Conservation (phyloP, 2,329 filamentous ascomycete genomes). For the Xylariales sp. region DNA sequence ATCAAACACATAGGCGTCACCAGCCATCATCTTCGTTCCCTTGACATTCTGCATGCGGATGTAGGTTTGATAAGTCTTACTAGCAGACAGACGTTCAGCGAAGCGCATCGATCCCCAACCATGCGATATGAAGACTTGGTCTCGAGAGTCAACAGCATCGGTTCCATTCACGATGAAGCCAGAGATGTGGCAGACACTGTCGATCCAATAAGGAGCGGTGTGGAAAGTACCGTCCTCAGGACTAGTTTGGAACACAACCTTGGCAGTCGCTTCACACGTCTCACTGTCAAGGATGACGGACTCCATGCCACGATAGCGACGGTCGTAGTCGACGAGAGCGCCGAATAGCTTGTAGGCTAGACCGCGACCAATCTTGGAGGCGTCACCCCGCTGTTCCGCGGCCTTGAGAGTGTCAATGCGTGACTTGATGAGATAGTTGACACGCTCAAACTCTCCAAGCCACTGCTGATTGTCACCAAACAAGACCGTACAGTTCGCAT, state of each 20-base stretch:
- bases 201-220: constrained; percentile 55
- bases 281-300: constrained; percentile 53
- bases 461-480: constrained; percentile 57
- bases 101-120: constrained; percentile 53
- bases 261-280: constrained; percentile 48
- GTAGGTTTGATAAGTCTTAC: constrained; percentile 50
- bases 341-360: constrained; percentile 71
- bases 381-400: constrained; percentile 59
- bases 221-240: constrained; percentile 47
- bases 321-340: constrained; percentile 52
- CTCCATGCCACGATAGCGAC: constrained; percentile 52
- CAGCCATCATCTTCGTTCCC: constrained; percentile 46
- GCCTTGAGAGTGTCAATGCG: constrained; percentile 54
- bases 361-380: constrained; percentile 68
- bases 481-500: constrained; percentile 57
- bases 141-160: constrained; percentile 49
- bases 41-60: constrained; percentile 53
- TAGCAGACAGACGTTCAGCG: constrained; percentile 37
- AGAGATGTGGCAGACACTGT: constrained; percentile 54
- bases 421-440: constrained; percentile 63
- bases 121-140: constrained; percentile 55
- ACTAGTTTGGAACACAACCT: constrained; percentile 44
- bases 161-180: constrained; percentile 59
- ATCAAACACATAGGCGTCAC: constrained; percentile 52
- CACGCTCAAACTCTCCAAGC: constrained; percentile 62